A percentile compares a stretch with the other conserved stretches of the same genome.
Conservation (phyloP, 345 rosid genomes). For the Kernera saxatilis region DNA sequence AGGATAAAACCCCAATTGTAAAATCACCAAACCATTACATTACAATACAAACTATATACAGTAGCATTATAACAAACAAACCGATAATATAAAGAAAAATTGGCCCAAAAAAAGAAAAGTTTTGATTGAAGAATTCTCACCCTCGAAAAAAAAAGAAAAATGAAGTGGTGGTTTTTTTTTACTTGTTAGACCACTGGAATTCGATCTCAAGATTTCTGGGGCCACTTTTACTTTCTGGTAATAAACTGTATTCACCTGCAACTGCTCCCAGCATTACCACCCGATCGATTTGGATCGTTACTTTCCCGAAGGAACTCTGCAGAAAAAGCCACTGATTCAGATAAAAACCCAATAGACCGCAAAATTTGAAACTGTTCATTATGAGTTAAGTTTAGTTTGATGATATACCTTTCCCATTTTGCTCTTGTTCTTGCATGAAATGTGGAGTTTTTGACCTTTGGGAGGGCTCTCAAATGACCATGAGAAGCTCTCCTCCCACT, state of each 20-base stretch:
- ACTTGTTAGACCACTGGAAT: constrained; percentile 97
- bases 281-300: constrained; percentile 92
- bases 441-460: constrained; percentile 95
- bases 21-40: constrained; percentile 12
- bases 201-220: constrained; percentile 92
- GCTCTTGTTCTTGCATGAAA: constrained; percentile 97
- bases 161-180: constrained; percentile 15
- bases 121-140: constrained; percentile 9
- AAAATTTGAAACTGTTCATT: not conserved
- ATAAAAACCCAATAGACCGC: not conserved
- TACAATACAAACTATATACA: constrained; percentile 31
- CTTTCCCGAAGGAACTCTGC: constrained; percentile 98
- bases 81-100: not conserved
- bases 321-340: not conserved
- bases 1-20: not conserved
- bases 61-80: constrained; percentile 1
- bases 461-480: constrained; percentile 99
- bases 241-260: constrained; percentile 78
- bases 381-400: not conserved
- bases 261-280: constrained; percentile 98
- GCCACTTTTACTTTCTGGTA: constrained; percentile 95
- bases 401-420: constrained; percentile 92
- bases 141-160: not conserved
- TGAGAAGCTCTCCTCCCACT: constrained; percentile 96
- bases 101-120: not conserved